A percentile compares a stretch with the other conserved stretches of the same genome.
phyloP scores from a whole-genome alignment of 768 basidiomycete species.

The Saitozyma podzolica region DNA sequence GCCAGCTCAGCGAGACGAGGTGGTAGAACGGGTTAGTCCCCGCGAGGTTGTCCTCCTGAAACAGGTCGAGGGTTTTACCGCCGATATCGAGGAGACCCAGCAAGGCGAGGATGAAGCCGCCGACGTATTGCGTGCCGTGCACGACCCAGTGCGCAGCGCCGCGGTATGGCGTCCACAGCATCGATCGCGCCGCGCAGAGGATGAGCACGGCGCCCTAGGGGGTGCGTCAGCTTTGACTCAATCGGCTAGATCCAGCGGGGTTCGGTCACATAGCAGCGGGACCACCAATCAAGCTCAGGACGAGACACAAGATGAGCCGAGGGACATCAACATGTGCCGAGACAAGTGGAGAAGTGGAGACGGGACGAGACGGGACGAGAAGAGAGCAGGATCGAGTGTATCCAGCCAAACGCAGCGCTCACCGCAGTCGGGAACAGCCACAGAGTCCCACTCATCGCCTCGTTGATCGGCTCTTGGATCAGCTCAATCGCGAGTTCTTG shows the following conservation, averaged over 20 bases:
- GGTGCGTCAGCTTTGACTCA: too few species aligned
- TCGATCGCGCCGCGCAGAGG: constrained; percentile 21
- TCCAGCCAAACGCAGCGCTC: background rate
- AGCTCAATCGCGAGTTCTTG: constrained; percentile 16
- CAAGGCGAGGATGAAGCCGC: constrained; percentile 21
- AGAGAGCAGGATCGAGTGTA: too few species aligned
- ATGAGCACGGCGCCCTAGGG: constrained; percentile 22
- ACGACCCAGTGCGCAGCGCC: constrained; percentile 21
- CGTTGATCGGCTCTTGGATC: constrained; percentile 23
- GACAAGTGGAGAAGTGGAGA: too few species aligned
- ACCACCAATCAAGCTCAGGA: too few species aligned
- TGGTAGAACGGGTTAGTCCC: constrained; percentile 24
- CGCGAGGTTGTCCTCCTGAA: background rate
- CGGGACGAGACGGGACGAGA: too few species aligned
- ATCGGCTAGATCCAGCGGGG: too few species aligned
- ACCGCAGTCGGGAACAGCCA: constrained; percentile 45
- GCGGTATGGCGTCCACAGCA: constrained; percentile 28
- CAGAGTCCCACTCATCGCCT: constrained; percentile 28
- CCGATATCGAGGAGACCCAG: constrained; percentile 39
- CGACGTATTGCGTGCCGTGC: constrained; percentile 14
- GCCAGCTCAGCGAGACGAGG: constrained; percentile 1
- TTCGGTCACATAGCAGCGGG: too few species aligned
- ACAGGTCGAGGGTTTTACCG: constrained; percentile 3
- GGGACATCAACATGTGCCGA: too few species aligned
- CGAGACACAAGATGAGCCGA: too few species aligned